Conservation (phyloP, 225 moss, liverwort and hornwort genomes). For the Sphagnum tenellum region DNA sequence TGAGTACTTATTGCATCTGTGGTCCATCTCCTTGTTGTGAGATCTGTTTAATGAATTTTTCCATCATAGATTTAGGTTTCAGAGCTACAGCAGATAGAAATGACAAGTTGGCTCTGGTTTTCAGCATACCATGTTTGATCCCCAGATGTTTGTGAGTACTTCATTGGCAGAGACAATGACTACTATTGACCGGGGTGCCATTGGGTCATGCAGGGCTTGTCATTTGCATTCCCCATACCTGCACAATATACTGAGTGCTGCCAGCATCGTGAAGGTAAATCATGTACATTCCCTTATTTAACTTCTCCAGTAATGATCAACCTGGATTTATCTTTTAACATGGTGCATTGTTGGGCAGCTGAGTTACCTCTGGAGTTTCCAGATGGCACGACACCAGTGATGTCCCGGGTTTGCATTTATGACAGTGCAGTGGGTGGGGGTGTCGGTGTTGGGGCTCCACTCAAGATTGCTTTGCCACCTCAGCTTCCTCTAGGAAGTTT, state of each 20-base stretch:
- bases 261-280: slow-evolving; percentile 81
- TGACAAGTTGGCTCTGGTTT: no score
- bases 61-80: no score
- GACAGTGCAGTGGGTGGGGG: slow-evolving; percentile 76
- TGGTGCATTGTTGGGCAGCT: slow-evolving; percentile 38
- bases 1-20: slow-evolving; percentile 11
- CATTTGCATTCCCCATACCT: slow-evolving; percentile 94
- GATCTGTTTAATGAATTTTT: no score
- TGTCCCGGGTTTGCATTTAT: slow-evolving; percentile 93
- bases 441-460: slow-evolving; percentile 65
- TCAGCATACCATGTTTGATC: no score
- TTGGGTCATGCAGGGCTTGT: slow-evolving; percentile 58
- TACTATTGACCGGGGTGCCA: no score
- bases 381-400: slow-evolving; percentile 96
- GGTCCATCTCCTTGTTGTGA: no score
- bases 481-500: slow-evolving; percentile 68
- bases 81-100: no score
- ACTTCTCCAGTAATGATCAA: neutral
- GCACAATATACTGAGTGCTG: slow-evolving; percentile 91
- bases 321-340: slow-evolving; percentile 11
- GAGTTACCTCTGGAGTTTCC: slow-evolving; percentile 99
- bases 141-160: no score
- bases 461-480: slow-evolving; percentile 85
- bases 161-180: no score
- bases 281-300: neutral